phyloP scores from a whole-genome alignment of 139 green algal species.

The Zygnema cylindricum region DNA sequence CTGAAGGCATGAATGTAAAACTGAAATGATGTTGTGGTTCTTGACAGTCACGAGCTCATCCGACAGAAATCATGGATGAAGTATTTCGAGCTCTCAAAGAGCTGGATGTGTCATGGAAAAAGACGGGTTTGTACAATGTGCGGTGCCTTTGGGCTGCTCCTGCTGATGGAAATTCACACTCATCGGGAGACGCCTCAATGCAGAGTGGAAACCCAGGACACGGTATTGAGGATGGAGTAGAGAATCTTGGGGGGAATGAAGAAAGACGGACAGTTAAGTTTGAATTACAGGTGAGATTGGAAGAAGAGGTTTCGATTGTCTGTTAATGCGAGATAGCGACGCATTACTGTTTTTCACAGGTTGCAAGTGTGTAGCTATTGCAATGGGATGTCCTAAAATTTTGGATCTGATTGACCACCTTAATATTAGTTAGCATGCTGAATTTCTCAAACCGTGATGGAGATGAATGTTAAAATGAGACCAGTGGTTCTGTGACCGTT shows the following conservation, averaged over 20 bases:
- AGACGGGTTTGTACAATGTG: constrained; percentile 87
- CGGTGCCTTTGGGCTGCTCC: constrained; percentile 80
- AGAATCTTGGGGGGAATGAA: not conserved
- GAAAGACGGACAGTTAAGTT: constrained; percentile 77
- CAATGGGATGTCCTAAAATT: too few relatives aligned
- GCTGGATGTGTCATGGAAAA: constrained; percentile 88
- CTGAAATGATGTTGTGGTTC: constrained; percentile 71
- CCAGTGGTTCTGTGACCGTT: too few relatives aligned
- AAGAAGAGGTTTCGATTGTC: not conserved
- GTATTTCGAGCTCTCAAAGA: constrained; percentile 72
- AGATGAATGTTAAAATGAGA: too few relatives aligned
- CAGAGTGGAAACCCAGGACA: not conserved
- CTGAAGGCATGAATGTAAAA: not conserved
- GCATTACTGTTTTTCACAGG: too few relatives aligned
- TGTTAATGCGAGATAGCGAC: too few relatives aligned
- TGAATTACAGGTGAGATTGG: constrained; percentile 67
- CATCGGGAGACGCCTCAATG: not conserved
- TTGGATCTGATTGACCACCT: too few relatives aligned
- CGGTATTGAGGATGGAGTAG: not conserved
- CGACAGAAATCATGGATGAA: constrained; percentile 84
- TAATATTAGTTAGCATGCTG: too few relatives aligned
- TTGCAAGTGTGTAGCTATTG: too few relatives aligned
- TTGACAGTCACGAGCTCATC: constrained; percentile 76
- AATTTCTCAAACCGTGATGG: too few relatives aligned
- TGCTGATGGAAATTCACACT: not conserved